These are phyloP conservation scores for Eucalyptus polyanthemos DNA, from an alignment of 345 rosid genomes.

Conservation along the genomic window DNA sequence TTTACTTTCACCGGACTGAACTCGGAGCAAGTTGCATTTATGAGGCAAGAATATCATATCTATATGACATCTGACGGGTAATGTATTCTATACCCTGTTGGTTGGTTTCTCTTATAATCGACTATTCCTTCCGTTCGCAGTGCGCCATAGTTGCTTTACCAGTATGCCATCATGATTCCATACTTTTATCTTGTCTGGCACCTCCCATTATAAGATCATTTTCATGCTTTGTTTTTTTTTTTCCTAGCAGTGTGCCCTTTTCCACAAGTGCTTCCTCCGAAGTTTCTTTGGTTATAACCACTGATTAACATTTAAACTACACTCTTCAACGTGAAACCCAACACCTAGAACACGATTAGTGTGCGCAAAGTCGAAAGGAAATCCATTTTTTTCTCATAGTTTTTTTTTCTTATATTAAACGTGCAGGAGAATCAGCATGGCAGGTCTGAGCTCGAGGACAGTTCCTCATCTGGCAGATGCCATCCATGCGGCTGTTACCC, in stretches of 20 bases:
- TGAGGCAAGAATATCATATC: slow-evolving; percentile 6
- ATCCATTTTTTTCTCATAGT: background rate
- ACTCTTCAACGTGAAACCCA: background rate
- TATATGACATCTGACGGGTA: slow-evolving; percentile 15
- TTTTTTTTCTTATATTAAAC: background rate
- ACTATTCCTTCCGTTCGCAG: background rate
- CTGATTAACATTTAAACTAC: background rate
- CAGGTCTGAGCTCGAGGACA: slow-evolving; percentile 20
- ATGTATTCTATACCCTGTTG: background rate
- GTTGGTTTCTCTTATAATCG: background rate
- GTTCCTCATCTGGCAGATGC: slow-evolving; percentile 25
- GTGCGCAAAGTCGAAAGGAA: background rate
- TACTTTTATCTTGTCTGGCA: background rate
- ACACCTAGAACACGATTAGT: background rate
- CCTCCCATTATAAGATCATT: background rate
- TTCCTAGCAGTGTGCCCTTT: background rate
- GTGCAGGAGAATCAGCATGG: slow-evolving; percentile 35
- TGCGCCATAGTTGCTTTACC: background rate
- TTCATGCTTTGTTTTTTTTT: background rate
- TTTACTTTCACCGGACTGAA: slow-evolving; percentile 14
- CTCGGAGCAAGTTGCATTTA: slow-evolving; percentile 7
- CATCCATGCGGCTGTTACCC: slow-evolving; percentile 17
- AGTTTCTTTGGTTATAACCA: background rate
- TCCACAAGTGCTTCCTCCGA: background rate
- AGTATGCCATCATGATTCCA: background rate